Base-by-base conservation (phyloP, 2,329 filamentous ascomycete genomes). In the Drechmeria coniospora region DNA sequence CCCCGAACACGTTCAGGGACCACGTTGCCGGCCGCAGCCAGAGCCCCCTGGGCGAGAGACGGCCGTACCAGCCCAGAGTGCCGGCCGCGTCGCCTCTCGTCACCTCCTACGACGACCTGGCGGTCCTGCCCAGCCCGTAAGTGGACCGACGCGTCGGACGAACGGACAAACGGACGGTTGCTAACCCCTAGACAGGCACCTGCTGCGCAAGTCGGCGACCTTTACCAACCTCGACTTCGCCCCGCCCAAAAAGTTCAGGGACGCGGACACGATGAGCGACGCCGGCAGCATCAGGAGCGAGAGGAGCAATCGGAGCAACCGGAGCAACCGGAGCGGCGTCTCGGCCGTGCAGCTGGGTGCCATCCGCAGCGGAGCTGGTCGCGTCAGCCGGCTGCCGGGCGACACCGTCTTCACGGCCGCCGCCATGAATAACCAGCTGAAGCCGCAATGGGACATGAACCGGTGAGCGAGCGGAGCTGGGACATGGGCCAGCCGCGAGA, bases 71-170 rank as follows among this genome's bases (percentile, higher is more conserved):
- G 31, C 74, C 79, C n/a, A 61, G 64, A 21, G 65, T 86, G 2
- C 72, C 77, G 11, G 67, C 71, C 17, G 77, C 81, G 46, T 79
- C 74, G n/a, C 86, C 86, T 1, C 64, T 94, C 21, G 75, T 68
- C 15, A 82, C 78, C 33, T 67, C 84, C 5, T 94, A 84, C 51
- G 87, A 95, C 31, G 87, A 95, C 33, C 73, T 95, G 35, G 56
- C 77, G 9, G 66, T 68, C 7, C 74, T 98, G 37, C 90, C 90
- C 21, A 94, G 84, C 65, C 84, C 90, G 72, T 87, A 73, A 79
- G 80, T 79, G 36, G 15, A 22, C 19, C 11, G 11, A 16, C 6
- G 4, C 2, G 3, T 18, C 8, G 20, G 6, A 21, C 5, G 9
- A 6, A 5, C 12, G 6, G 10, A 21, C 5, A 11, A 5, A 11